Percentiles rank a stretch among this genome's conserved stretches.
phyloP scores from a whole-genome alignment of 2,329 filamentous ascomycete species.

The Annulohypoxylon truncatum region DNA sequence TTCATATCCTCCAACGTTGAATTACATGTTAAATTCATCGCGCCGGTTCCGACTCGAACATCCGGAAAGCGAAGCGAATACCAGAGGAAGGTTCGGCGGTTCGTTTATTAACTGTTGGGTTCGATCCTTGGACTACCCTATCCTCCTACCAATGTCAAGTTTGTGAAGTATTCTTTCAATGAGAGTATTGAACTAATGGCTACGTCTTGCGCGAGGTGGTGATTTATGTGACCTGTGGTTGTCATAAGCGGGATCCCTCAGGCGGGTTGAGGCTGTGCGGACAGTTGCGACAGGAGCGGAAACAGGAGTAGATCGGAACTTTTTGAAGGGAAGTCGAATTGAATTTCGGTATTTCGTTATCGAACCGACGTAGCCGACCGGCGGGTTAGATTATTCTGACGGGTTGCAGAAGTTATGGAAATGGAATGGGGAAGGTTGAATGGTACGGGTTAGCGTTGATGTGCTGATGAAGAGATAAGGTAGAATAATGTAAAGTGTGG shows the following conservation, averaged over 20 bases:
- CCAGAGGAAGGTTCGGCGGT: not conserved
- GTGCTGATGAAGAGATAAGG: slow-evolving; percentile 3
- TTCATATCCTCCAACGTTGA: slow-evolving; percentile 51
- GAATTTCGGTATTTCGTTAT: not conserved
- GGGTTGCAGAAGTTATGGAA: not conserved
- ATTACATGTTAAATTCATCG: slow-evolving; percentile 52
- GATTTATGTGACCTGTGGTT: slow-evolving; percentile 6
- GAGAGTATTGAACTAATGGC: slow-evolving; percentile 5
- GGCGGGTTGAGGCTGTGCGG: slow-evolving; percentile 21
- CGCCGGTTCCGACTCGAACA: slow-evolving; percentile 46
- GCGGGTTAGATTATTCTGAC: slow-evolving; percentile 21
- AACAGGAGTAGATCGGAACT: slow-evolving; percentile 14
- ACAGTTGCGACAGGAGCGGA: slow-evolving; percentile 23
- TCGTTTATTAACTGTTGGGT: not conserved
- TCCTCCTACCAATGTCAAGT: slow-evolving; percentile 15
- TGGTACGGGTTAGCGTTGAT: not conserved
- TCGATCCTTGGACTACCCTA: not conserved
- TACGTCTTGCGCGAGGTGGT: slow-evolving; percentile 11
- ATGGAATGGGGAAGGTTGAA: not conserved
- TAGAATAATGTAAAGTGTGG: slow-evolving; percentile 3
- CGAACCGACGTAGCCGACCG: slow-evolving; percentile 23
- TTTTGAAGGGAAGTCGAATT: not conserved
- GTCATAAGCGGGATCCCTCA: slow-evolving; percentile 6
- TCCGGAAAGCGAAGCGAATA: slow-evolving; percentile 15
- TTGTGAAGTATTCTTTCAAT: not conserved